These are phyloP conservation scores for Trichoderma atrobrunneum DNA, from an alignment of 2,329 filamentous ascomycete genomes.

Conservation along the genomic window DNA sequence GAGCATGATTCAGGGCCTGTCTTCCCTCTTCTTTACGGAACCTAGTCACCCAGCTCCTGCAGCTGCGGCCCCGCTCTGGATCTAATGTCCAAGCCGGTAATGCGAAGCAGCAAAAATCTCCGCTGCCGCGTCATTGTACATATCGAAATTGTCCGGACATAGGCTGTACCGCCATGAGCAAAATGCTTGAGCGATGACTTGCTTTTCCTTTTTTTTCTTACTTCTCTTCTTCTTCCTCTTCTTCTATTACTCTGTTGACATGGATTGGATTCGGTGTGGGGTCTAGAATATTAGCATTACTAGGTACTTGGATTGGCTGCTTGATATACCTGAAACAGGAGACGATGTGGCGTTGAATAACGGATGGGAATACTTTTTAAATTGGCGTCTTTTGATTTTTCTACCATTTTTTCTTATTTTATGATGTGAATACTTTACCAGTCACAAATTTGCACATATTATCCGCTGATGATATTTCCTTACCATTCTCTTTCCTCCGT, in stretches of 20 bases:
- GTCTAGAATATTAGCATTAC: constrained; percentile 8
- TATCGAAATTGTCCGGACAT: constrained; percentile 7
- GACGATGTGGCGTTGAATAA: constrained; percentile 12
- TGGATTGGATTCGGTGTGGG: constrained; percentile 6
- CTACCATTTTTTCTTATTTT: constrained; percentile 20
- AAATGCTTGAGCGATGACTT: not conserved
- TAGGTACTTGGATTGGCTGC: constrained; percentile 16
- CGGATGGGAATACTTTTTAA: not conserved
- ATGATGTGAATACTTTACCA: constrained; percentile 29
- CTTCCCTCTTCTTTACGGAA: constrained; percentile 57
- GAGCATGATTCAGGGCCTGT: constrained; percentile 69
- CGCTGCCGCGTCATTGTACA: not conserved
- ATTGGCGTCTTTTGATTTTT: constrained; percentile 18
- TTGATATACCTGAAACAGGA: constrained; percentile 17
- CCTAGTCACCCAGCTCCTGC: constrained; percentile 31
- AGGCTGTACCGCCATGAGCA: not conserved
- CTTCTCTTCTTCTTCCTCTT: not conserved
- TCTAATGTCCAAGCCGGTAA: constrained; percentile 33
- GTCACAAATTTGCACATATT: constrained; percentile 11
- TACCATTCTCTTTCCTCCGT: not conserved
- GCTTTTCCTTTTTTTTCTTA: not conserved
- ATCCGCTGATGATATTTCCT: not conserved
- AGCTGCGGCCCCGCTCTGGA: constrained; percentile 46
- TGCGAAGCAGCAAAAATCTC: not conserved
- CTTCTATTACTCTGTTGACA: constrained; percentile 3